phyloP scores from a whole-genome alignment of 164 flowering plant genomes.

The Euptelea pleiosperma region DNA sequence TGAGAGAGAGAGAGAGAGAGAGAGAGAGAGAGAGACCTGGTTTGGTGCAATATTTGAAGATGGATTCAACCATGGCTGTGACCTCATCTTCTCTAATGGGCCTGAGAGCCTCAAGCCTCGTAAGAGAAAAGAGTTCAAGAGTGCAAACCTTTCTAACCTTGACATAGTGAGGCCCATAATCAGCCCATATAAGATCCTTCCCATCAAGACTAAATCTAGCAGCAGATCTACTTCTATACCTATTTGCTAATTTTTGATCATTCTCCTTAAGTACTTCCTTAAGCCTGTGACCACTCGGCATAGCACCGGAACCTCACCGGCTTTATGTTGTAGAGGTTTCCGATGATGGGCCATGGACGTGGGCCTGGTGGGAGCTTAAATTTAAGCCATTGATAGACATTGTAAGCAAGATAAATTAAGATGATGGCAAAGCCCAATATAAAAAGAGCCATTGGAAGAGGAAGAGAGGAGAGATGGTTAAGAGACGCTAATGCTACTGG shows the following conservation, averaged over 20 bases:
- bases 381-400: conserved; percentile 26
- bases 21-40: conserved; percentile 32
- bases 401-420: conserved; percentile 20
- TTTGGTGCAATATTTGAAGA: conserved; percentile 31
- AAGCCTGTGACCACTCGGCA: conserved; percentile 42
- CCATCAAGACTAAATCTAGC: conserved; percentile 50
- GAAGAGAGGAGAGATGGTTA: background rate
- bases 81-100: conserved; percentile 67
- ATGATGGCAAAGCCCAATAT: conserved; percentile 9
- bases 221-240: conserved; percentile 39
- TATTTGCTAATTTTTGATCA: conserved; percentile 48
- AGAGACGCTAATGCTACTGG: no score
- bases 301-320: conserved; percentile 52
- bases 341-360: conserved; percentile 47
- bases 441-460: conserved; percentile 9
- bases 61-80: conserved; percentile 56
- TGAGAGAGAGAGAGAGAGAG: conserved; percentile 3
- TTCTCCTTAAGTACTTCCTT: conserved; percentile 54
- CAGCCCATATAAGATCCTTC: conserved; percentile 57
- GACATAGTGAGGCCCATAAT: conserved; percentile 63
- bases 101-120: conserved; percentile 47
- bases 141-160: conserved; percentile 59
- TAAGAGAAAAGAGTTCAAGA: conserved; percentile 47
- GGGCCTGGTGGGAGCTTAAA: conserved; percentile 60
- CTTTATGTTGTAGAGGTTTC: conserved; percentile 50